phyloP scores from a whole-genome alignment of 2,329 filamentous ascomycete species.

The Mycosphaerelloides madeirae region DNA sequence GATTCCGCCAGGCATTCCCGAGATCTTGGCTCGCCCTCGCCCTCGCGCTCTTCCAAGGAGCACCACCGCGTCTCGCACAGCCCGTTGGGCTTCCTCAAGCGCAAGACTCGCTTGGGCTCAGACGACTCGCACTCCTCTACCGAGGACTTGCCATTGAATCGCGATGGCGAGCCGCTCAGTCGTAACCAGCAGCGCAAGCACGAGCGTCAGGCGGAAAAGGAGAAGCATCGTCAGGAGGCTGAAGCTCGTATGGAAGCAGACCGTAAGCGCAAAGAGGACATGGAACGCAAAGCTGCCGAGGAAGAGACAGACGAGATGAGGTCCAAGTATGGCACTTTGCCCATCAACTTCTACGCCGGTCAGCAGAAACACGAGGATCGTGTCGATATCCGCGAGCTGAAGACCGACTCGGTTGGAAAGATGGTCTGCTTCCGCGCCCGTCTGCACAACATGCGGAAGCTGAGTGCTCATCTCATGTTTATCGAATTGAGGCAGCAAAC shows the following conservation, averaged over 20 bases:
- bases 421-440: slow-evolving; percentile 65
- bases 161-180: slow-evolving; percentile 47
- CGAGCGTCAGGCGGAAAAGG: slow-evolving; percentile 42
- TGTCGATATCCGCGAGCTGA: slow-evolving; percentile 49
- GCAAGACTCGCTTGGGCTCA: slow-evolving; percentile 28
- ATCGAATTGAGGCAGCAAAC: slow-evolving; percentile 81
- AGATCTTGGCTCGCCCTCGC: slow-evolving; percentile 18
- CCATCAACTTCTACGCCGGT: slow-evolving; percentile 55
- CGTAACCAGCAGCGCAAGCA: slow-evolving; percentile 48
- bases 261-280: slow-evolving; percentile 44
- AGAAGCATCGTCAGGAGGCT: slow-evolving; percentile 42
- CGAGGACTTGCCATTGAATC: slow-evolving; percentile 42
- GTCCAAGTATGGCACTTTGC: slow-evolving; percentile 54
- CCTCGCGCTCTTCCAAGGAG: slow-evolving; percentile 23
- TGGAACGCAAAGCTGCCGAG: slow-evolving; percentile 44
- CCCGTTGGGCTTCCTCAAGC: slow-evolving; percentile 30
- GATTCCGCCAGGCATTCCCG: slow-evolving; percentile 13
- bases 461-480: slow-evolving; percentile 80
- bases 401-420: slow-evolving; percentile 51
- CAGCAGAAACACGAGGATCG: slow-evolving; percentile 47
- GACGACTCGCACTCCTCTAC: slow-evolving; percentile 32
- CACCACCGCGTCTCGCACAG: slow-evolving; percentile 29
- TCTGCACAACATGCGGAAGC: slow-evolving; percentile 71
- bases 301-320: slow-evolving; percentile 57
- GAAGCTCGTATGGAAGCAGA: slow-evolving; percentile 43